phyloP scores from a whole-genome alignment of 2,329 filamentous ascomycete genomes.

The Exophiala mesophila region DNA sequence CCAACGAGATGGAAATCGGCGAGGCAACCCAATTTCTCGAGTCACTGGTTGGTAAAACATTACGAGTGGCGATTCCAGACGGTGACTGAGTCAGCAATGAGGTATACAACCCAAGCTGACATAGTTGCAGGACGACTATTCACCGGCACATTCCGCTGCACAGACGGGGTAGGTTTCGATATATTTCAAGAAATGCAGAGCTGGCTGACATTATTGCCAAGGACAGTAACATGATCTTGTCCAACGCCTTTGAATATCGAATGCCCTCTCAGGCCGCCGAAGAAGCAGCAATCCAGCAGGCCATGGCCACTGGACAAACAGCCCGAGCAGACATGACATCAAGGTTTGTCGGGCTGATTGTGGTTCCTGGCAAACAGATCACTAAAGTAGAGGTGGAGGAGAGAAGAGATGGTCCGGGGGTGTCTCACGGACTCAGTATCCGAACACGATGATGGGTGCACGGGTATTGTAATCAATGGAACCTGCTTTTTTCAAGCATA shows the following conservation, averaged over 20 bases:
- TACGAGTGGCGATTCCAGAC: slow-evolving; percentile 25
- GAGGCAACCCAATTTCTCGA: slow-evolving; percentile 25
- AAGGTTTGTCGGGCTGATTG: slow-evolving; percentile 81
- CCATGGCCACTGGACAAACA: slow-evolving; percentile 33
- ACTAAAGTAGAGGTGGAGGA: slow-evolving; percentile 85
- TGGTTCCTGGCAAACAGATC: slow-evolving; percentile 82
- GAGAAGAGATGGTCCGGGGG: slow-evolving; percentile 20
- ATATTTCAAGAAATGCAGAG: too few species aligned
- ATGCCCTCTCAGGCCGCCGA: slow-evolving; percentile 56
- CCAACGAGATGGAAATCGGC: slow-evolving; percentile 20
- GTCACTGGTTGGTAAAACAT: slow-evolving; percentile 25
- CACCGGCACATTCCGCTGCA: slow-evolving; percentile 87
- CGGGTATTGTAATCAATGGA: too few species aligned
- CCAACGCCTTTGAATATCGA: slow-evolving; percentile 84
- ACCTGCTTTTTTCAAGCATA: too few species aligned
- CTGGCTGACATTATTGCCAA: too few species aligned
- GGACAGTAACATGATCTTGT: slow-evolving; percentile 85
- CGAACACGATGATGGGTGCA: slow-evolving; percentile 17
- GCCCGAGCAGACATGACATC: slow-evolving; percentile 70
- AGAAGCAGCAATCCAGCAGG: slow-evolving; percentile 37
- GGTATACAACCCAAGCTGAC: not conserved
- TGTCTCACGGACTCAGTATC: slow-evolving; percentile 15
- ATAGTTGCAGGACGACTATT: slow-evolving; percentile 67
- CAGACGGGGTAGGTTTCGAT: slow-evolving; percentile 64
- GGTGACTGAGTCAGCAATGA: slow-evolving; percentile 5